Conservation (phyloP, 2,329 filamentous ascomycete genomes). For the Phialophora expanda region DNA sequence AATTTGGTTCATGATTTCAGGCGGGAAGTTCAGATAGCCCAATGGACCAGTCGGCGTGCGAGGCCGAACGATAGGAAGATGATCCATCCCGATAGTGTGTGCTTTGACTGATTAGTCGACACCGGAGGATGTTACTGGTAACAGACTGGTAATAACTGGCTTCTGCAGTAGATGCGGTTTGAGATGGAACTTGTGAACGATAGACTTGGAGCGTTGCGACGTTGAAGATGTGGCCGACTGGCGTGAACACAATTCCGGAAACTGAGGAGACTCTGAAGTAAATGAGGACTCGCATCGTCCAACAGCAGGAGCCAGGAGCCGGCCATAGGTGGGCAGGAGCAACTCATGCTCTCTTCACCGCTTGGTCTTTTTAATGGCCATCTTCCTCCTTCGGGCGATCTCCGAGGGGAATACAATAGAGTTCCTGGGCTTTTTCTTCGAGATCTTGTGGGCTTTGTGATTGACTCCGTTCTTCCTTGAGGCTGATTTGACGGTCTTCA, state of each 20-base stretch:
- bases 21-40: constrained; percentile 28
- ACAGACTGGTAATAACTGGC: background rate
- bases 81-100: constrained; percentile 12
- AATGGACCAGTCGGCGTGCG: constrained; percentile 18
- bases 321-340: background rate
- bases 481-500: constrained; percentile 27
- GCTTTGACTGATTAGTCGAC: background rate
- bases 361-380: constrained; percentile 28
- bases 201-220: background rate
- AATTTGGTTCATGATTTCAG: constrained; percentile 28
- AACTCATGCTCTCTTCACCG: constrained; percentile 18
- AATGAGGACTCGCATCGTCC: background rate
- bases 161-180: background rate
- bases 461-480: constrained; percentile 13
- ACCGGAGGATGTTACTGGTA: background rate
- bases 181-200: constrained; percentile 1
- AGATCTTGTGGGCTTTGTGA: constrained; percentile 32
- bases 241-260: background rate
- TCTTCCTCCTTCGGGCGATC: constrained; percentile 31
- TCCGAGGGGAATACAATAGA: constrained; percentile 36
- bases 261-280: background rate
- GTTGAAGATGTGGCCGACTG: background rate
- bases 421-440: constrained; percentile 36
- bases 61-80: background rate
- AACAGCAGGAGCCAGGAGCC: background rate